Evolutionary conservation across 805 yeast genomes (phyloP), one percentile per base, ranked within the genome.

Genomic region (Kazachstania bromeliacearum): DNA sequence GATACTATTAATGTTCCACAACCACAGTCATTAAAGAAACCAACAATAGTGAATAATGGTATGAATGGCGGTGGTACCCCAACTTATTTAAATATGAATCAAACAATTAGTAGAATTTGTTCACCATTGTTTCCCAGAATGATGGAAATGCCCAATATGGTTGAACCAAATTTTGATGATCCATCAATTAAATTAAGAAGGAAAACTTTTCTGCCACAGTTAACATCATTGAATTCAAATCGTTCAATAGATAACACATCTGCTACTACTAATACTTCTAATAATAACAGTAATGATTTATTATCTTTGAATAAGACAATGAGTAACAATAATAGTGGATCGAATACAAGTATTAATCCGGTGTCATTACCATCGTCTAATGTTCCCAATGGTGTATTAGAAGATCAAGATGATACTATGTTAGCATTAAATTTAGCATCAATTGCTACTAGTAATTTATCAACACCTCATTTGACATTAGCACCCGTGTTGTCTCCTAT

Each of bases 371-470:
- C 21, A 7, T 23, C 35, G 20, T 23, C 18, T 12, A 33, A 33
- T 22, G 20, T 33, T 5, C 35, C 35, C 15, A 12, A 43, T 4
- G 36, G 45, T 5, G 28, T 46, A n/a, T 40, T 48, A n/a, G 51
- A 45, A 28, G 56, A 53, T 26, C 45, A 53, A 23, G 58, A 51
- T 20, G 60, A 55, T 38, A 55, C 51, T 35, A 49, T 55, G 53
- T 36, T 55, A 15, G 57, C 13, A 25, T 24, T 33, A 9, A 33
- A 13, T 25, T 13, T 33, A 14, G 31, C 29, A n/a, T 33, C 55
- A 6, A 55, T 55, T 57, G 57, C 59, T n/a, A 49, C 49, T 30
- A 52, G 56, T 29, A 48, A 54, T 8, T 48, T 53, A 4, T 48
- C 59, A 2, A 49, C 59, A 9, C 59, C 60, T 8, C 39, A 54